Base-by-base conservation (phyloP, 2,329 filamentous ascomycete species). In the Colletotrichum somersetense region DNA sequence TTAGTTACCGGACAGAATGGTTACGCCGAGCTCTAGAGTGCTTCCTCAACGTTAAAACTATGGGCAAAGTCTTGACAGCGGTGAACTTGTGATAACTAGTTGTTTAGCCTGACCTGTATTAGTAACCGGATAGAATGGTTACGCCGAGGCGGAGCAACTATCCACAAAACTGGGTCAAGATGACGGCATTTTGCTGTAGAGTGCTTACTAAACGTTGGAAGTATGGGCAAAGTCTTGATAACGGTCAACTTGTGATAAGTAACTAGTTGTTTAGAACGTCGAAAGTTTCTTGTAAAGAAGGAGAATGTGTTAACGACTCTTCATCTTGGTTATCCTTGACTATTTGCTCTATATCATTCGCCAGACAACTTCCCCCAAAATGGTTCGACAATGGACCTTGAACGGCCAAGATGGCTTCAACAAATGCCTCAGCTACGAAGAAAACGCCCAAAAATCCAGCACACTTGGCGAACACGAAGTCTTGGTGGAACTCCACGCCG, bases 391-490 rank as follows among this genome's bases (percentile, higher is more conserved):
- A 64, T 82, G 80, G 79, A 76, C 77, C 23, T 67, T 81, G 8
- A 78, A 75, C 20, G 69, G 77, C 69, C 80, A 82, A 63, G 74
- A 79, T 23, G 81, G 80, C 64, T 82, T 80, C 30, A 79, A 81
- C 11, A 74, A 68, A 1, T 81, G 80, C 0, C 77, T 82, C 16
- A 73, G 80, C 56, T 82, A 80, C 42, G 74, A 81, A 26, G 63
- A 77, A 11, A 73, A 79, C 23, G 44, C 78, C 23, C 63, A 14
- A 20, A 38, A 72, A 6, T 59, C 67, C 18, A 42, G 71, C 18
- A 78, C 86, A 67, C 75, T 90, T 2, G 88, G 87, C 3, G 85
- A 90, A 56, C 84, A 86, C 64, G 89, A 91, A 58, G 89, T 91
- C 5, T 81, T 92, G 5, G 88, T 92, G 75, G 89, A 89, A 78